These are phyloP conservation scores for Rhododendron simsii DNA, from an alignment of 148 eudicot genomes.

Conservation along the genomic window DNA sequence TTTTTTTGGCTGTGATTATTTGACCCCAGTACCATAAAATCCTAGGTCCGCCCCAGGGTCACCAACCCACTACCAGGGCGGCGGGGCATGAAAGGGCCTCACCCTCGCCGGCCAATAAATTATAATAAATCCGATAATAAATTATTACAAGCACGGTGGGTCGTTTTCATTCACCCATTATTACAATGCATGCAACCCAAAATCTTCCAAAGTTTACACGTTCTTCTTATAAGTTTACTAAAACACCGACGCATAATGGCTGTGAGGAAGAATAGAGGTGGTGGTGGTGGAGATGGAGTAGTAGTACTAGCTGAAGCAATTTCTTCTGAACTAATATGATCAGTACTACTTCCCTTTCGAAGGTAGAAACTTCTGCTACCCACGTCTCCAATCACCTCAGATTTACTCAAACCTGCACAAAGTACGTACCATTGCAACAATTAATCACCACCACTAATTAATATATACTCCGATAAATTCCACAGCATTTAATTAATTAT, in stretches of 20 bases:
- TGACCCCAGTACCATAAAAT: too few species aligned
- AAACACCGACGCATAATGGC: conserved; percentile 31
- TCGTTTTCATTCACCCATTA: background rate
- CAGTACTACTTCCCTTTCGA: conserved; percentile 34
- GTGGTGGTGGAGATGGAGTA: conserved; percentile 13
- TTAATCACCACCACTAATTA: background rate
- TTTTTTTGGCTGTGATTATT: too few species aligned
- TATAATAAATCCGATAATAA: background rate
- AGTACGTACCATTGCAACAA: background rate
- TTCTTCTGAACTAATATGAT: conserved; percentile 20
- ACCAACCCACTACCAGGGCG: too few species aligned
- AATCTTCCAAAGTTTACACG: conserved; percentile 50
- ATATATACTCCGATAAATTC: too few species aligned
- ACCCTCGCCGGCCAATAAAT: too few species aligned
- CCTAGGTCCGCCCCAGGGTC: too few species aligned
- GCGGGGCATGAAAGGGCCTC: too few species aligned
- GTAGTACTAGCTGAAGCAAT: conserved; percentile 1
- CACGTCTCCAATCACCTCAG: conserved; percentile 64
- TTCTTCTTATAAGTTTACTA: conserved; percentile 36
- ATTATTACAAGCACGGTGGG: background rate
- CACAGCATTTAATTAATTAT: too few species aligned
- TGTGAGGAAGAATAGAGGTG: conserved; percentile 20
- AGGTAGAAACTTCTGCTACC: conserved; percentile 87
- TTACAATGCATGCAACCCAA: conserved; percentile 59
- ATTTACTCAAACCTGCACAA: conserved; percentile 53